These are phyloP conservation scores for Lizanozyma gosingica DNA, from an alignment of 1,139 yeast species.

Conservation along the genomic window DNA sequence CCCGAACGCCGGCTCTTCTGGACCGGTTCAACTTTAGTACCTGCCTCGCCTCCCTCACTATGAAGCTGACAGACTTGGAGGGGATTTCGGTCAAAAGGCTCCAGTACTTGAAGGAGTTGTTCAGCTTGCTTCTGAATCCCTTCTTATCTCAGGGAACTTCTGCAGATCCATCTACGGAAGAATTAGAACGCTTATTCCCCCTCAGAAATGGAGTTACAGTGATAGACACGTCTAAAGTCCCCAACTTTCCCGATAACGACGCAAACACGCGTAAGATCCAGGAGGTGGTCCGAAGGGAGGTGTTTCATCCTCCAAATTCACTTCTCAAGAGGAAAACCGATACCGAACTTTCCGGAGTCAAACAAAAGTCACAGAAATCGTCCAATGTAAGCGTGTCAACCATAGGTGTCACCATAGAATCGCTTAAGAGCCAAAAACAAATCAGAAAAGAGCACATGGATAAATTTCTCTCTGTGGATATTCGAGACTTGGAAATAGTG, in stretches of 20 bases:
- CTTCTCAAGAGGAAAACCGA: background rate
- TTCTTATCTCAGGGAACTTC: background rate
- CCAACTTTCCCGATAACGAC: background rate
- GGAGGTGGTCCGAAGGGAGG: background rate
- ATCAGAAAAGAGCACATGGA: constrained; percentile 14
- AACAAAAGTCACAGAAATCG: background rate
- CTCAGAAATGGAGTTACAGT: background rate
- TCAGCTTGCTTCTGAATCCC: background rate
- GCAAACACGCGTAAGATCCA: background rate
- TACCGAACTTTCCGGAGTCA: background rate
- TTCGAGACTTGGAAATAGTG: constrained; percentile 28
- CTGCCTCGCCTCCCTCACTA: background rate
- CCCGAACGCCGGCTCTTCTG: too few species aligned
- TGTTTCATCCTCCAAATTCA: background rate
- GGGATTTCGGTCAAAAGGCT: background rate
- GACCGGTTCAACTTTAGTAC: too few species aligned
- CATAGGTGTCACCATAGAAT: background rate
- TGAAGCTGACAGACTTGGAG: background rate
- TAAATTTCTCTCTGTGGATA: constrained; percentile 16
- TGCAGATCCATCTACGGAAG: background rate
- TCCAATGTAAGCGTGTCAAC: background rate
- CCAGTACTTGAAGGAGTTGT: background rate
- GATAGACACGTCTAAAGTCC: background rate
- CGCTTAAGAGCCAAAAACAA: background rate
- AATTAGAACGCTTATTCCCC: background rate